phyloP scores from a whole-genome alignment of 495 filamentous ascomycete species.

The Peziza echinospora region DNA sequence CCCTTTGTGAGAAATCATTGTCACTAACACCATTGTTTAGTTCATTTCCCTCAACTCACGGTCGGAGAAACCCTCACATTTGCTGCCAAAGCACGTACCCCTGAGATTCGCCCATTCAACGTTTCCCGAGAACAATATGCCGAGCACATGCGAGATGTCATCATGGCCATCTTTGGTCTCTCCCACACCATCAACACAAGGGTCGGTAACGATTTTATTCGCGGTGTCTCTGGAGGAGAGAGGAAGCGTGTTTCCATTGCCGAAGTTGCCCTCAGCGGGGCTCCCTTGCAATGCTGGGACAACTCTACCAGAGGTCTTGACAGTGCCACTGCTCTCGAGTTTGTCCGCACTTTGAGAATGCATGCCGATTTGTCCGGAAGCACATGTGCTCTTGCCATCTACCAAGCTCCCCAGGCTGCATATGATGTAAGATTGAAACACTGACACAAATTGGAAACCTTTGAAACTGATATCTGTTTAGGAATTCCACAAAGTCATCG shows the following conservation, averaged over 20 bases:
- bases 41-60: slow-evolving; percentile 46
- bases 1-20: slow-evolving; percentile 10
- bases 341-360: slow-evolving; percentile 26
- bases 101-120: slow-evolving; percentile 24
- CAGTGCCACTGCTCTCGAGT: slow-evolving; percentile 28
- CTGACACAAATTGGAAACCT: slow-evolving; percentile 37
- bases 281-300: slow-evolving; percentile 35
- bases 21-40: slow-evolving; percentile 35
- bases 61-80: slow-evolving; percentile 47
- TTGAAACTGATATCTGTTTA: no score
- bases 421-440: no score
- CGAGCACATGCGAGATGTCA: slow-evolving; percentile 25
- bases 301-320: slow-evolving; percentile 35
- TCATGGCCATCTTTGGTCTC: slow-evolving; percentile 49
- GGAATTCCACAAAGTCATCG: slow-evolving; percentile 50
- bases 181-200: slow-evolving; percentile 58
- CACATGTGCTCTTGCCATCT: slow-evolving; percentile 59
- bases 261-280: slow-evolving; percentile 27
- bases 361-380: slow-evolving; percentile 66
- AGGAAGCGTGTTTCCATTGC: slow-evolving; percentile 36
- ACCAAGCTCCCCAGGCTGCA: slow-evolving; percentile 51
- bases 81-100: slow-evolving; percentile 35
- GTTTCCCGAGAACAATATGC: slow-evolving; percentile 24
- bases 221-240: slow-evolving; percentile 45
- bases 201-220: slow-evolving; percentile 70